Base-by-base conservation (phyloP, 2,329 filamentous ascomycete genomes). In the Fusarium tjaetaba region DNA sequence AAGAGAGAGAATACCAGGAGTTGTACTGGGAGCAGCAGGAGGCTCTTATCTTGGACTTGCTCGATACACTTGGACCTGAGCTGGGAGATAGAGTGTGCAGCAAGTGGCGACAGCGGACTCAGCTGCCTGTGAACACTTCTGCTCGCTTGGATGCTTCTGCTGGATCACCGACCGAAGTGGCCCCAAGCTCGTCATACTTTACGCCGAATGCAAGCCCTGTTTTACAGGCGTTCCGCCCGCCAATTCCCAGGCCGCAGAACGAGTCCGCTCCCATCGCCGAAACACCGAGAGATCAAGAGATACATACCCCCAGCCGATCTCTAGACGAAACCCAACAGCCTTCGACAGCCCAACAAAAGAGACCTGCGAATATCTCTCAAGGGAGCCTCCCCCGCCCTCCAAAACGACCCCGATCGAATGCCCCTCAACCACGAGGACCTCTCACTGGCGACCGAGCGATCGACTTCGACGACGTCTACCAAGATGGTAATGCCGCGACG, bases 381-480 rank as follows among this genome's bases (percentile, higher is more conserved):
- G 28, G 15, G 2, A 18, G n/a, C 11, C 6, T 9, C 20, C 11
- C 51, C 7, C 32, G 32, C 2, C 34, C 34, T 16, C 4, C 14
- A 11, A 53, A 53, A 10, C 51, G 49, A 2, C 14, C 32, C 30
- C 32, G 49, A 16, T 28, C 49, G 18, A 38, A 38, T 8, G 32
- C 2, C 0, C n/a, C 49, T 38, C 32, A 28, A 20, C n/a, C 32
- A 1, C 18, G 3, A 22, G 32, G 18, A 2, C 32, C 24, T 22
- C 51, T 39, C 6, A 53, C 34, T 2, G 51, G 51, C 51, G 36
- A 63, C 16, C 30, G n/a, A 13, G 11, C 48, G 0, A 67, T 73
- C 52, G 43, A 57, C 0, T 73, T 73, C 20, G 41, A 60, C 0
- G 11, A 75, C 11, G 41, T 75, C 1, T 75, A 52, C 39, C 70